Percentiles rank a stretch among this genome's conserved stretches.
Conservation (phyloP, 73 alveolate genomes). For the Uronychia binucleata region DNA sequence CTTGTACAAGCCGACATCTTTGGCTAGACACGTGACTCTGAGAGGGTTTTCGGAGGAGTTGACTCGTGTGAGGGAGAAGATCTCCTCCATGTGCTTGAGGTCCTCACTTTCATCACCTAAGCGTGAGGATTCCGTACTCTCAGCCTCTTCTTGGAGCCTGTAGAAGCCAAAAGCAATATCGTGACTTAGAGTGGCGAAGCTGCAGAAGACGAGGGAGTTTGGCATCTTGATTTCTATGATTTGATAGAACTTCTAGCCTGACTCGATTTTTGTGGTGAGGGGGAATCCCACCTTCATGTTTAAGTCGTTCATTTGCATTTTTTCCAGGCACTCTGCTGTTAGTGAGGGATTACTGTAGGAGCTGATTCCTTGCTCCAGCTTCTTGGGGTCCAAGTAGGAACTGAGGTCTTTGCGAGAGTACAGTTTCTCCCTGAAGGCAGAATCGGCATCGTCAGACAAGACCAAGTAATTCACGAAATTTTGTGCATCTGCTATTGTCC, state of each 20-base stretch:
- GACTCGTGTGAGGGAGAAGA: conserved; percentile 23
- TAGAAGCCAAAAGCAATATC: conserved; percentile 75
- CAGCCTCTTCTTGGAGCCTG: conserved; percentile 42
- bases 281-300: conserved; percentile 70
- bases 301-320: background rate
- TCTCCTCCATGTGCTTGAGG: conserved; percentile 51
- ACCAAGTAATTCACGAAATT: conserved; percentile 26
- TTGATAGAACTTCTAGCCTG: conserved; percentile 69
- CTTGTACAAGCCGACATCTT: conserved; percentile 83
- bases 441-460: conserved; percentile 24
- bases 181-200: conserved; percentile 68
- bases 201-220: conserved; percentile 74
- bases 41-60: conserved; percentile 54
- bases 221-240: conserved; percentile 76
- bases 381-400: conserved; percentile 9
- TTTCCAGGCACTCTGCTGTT: background rate
- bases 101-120: conserved; percentile 48
- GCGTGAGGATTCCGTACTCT: background rate
- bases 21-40: conserved; percentile 74
- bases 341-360: background rate
- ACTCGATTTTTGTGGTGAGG: conserved; percentile 38
- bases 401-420: conserved; percentile 29
- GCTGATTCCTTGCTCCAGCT: background rate
- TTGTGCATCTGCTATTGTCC: conserved; percentile 21
- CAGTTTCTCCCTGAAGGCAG: conserved; percentile 33